Base-by-base conservation (phyloP, 2,329 filamentous ascomycete genomes). In the Gaeumannomyces tritici region DNA sequence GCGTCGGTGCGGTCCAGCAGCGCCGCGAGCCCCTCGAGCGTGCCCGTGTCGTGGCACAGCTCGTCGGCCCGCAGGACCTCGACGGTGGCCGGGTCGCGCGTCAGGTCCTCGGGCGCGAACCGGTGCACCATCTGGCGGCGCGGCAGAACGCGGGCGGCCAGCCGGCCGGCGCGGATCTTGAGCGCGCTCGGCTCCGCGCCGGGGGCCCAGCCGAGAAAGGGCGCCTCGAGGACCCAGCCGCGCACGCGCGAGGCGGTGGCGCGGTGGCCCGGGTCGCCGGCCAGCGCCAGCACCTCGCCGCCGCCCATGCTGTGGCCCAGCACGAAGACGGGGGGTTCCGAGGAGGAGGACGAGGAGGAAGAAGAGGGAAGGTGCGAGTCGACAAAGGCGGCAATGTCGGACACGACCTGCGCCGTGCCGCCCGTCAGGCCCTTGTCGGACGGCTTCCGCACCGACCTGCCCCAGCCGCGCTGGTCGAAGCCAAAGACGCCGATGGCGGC, bases 301-400 rank as follows among this genome's bases (percentile, higher is more conserved):
- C 93, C 93, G 66, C 93, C 93, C 91, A 96, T 96, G 27, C 88
- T 92, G 75, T 96, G 91, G 61, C 93, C 93, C 79, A 95, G 86
- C 26, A 97, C 81, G 75, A 96, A 97, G 21, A 96, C 71, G 0
- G 91, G 91, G 79, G 76, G 4, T 74, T n/a, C 73, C 64, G n/a
- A n/a, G n/a, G n/a, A n/a, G n/a, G n/a, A n/a, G n/a, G 31, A 33
- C 31, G 29, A 31, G 31, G 31, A 7, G 31, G 31, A 7, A 33
- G 31, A 8, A 9, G 31, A 33, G 29, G 72, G 80, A 6, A 87
- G 76, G 65, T 88, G 82, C 35, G 78, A 76, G 64, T 79, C 79
- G 67, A 95, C 79, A 72, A 97, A 91, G 56, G 87, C 86, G 13
- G 86, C 89, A 62, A 96, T 86, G 73, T 97, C 93, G 63, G 83